Conservation (phyloP, 768 basidiomycete species). For the Boletus eberwhitei region DNA sequence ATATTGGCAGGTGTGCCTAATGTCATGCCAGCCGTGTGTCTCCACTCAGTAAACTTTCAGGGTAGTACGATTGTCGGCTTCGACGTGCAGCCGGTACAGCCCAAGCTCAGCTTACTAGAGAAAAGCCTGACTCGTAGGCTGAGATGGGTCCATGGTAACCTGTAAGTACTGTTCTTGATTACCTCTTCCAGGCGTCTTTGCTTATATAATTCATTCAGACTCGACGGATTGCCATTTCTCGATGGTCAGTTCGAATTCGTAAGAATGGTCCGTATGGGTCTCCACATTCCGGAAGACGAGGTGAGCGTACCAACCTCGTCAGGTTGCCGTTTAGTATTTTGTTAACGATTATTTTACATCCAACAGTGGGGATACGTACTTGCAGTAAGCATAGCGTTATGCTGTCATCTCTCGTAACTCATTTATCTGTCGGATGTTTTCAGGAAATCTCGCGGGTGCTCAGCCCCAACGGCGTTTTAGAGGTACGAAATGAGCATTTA, state of each 20-base stretch:
- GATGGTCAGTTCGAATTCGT: constrained; percentile 61
- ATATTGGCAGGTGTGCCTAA: constrained; percentile 54
- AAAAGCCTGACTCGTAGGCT: constrained; percentile 47
- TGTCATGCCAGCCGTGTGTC: background rate
- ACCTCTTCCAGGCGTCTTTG: background rate
- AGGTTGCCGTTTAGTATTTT: background rate
- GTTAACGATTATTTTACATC: constrained; percentile 17
- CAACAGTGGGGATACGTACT: constrained; percentile 61
- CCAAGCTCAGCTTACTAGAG: constrained; percentile 37
- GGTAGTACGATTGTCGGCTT: constrained; percentile 55
- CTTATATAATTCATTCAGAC: constrained; percentile 36
- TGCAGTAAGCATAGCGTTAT: constrained; percentile 42
- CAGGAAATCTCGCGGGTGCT: constrained; percentile 70
- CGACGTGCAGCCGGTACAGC: constrained; percentile 55
- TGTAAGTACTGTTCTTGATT: constrained; percentile 53
- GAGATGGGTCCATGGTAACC: constrained; percentile 64
- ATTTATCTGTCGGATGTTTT: constrained; percentile 5
- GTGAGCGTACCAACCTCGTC: constrained; percentile 29
- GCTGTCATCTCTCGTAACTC: constrained; percentile 14
- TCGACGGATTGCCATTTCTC: constrained; percentile 62
- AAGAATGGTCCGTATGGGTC: constrained; percentile 58
- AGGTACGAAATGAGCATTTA: constrained; percentile 41
- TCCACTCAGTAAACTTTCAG: constrained; percentile 31
- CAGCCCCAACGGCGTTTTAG: constrained; percentile 57
- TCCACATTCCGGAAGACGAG: constrained; percentile 72